These are phyloP conservation scores for Saprolegnia parasitica DNA, from an alignment of 352 stramenopile species.

Conservation along the genomic window DNA sequence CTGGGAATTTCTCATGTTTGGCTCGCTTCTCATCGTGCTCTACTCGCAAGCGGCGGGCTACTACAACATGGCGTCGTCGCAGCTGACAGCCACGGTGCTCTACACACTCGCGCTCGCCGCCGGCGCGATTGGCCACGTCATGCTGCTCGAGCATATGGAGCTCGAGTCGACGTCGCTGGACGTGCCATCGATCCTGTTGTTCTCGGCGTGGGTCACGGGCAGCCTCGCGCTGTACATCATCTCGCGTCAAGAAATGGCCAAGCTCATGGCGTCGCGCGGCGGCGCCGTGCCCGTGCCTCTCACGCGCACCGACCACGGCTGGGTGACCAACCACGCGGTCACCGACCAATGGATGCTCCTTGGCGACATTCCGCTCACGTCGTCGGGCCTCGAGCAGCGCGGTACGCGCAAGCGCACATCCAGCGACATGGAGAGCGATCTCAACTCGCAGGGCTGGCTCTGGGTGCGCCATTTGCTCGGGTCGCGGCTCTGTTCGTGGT, in stretches of 20 bases:
- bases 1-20: slow-evolving; percentile 57
- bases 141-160: slow-evolving; percentile 70
- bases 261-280: slow-evolving; percentile 75
- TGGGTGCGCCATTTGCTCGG: slow-evolving; percentile 39
- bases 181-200: slow-evolving; percentile 69
- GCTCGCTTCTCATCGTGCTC: slow-evolving; percentile 53
- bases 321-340: slow-evolving; percentile 76
- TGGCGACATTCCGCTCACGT: slow-evolving; percentile 66
- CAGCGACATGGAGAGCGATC: slow-evolving; percentile 25
- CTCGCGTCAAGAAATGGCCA: slow-evolving; percentile 65
- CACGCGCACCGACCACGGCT: slow-evolving; percentile 64
- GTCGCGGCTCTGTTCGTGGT: slow-evolving; percentile 41
- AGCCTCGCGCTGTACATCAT: slow-evolving; percentile 80
- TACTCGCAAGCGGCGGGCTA: slow-evolving; percentile 74
- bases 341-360: slow-evolving; percentile 82
- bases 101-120: slow-evolving; percentile 65
- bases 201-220: slow-evolving; percentile 65
- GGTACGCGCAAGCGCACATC: slow-evolving; percentile 46
- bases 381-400: slow-evolving; percentile 49
- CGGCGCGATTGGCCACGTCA: slow-evolving; percentile 57
- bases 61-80: slow-evolving; percentile 69
- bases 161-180: slow-evolving; percentile 68
- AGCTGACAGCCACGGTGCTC: slow-evolving; percentile 64
- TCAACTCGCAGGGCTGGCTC: slow-evolving; percentile 34
- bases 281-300: slow-evolving; percentile 72